Percentiles rank a stretch among this genome's conserved stretches.
Conservation (phyloP, 768 basidiomycete genomes). For the Hygrophoropsis aurantiaca region DNA sequence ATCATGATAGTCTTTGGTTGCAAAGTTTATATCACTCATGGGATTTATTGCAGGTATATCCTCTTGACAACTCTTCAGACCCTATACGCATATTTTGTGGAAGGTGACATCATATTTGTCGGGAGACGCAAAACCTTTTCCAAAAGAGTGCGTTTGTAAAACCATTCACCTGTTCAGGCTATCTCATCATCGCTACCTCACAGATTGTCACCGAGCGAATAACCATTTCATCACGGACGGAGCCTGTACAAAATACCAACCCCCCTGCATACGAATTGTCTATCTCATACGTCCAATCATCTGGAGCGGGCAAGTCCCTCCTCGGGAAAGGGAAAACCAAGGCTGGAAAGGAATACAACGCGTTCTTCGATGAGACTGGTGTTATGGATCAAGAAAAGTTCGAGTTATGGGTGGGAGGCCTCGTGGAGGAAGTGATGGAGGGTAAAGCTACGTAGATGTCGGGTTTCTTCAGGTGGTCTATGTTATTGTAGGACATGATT, state of each 20-base stretch:
- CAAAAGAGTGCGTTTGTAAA: constrained; percentile 61
- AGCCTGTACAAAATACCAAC: constrained; percentile 49
- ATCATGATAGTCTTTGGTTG: no score
- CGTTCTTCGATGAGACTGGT: constrained; percentile 82
- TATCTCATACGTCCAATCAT: constrained; percentile 72
- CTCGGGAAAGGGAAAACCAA: constrained; percentile 67
- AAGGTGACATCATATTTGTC: constrained; percentile 81
- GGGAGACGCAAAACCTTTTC: constrained; percentile 90
- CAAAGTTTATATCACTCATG: constrained; percentile 8
- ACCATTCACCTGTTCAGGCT: background rate
- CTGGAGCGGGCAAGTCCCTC: constrained; percentile 83
- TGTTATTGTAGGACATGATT: no score
- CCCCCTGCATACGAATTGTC: constrained; percentile 70
- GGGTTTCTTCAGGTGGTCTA: no score
- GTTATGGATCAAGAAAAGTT: constrained; percentile 74
- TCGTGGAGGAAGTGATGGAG: constrained; percentile 74
- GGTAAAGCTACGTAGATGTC: constrained; percentile 38
- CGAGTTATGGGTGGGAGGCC: constrained; percentile 74
- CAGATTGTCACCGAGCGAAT: constrained; percentile 92
- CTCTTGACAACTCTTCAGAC: constrained; percentile 70
- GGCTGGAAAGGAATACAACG: constrained; percentile 57
- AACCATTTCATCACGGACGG: constrained; percentile 69
- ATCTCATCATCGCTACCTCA: constrained; percentile 4
- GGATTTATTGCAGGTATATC: constrained; percentile 57
- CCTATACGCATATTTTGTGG: constrained; percentile 83